Conservation (phyloP, 2,329 filamentous ascomycete genomes). For the Ilyonectria destructans region DNA sequence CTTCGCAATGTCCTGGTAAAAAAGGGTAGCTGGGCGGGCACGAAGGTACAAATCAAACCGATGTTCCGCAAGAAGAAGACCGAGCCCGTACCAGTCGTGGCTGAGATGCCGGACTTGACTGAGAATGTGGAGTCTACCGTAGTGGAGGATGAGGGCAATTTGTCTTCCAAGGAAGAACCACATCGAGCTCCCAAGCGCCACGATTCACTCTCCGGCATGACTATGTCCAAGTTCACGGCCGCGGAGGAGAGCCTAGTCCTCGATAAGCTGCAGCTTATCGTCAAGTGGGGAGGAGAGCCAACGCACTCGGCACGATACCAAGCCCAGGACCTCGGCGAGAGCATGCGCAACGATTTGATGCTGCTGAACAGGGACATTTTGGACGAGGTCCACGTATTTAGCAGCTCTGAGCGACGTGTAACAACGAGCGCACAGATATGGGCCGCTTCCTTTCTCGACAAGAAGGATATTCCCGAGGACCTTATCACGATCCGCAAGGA, state of each 20-base stretch:
- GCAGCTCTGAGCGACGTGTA: constrained; percentile 94
- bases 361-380: constrained; percentile 93
- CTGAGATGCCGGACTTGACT: constrained; percentile 54
- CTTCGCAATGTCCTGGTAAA: constrained; percentile 91
- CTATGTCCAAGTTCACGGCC: constrained; percentile 93
- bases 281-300: constrained; percentile 99
- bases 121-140: constrained; percentile 49
- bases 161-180: constrained; percentile 40
- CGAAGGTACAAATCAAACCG: constrained; percentile 98
- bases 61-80: constrained; percentile 95
- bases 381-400: constrained; percentile 94
- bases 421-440: constrained; percentile 98
- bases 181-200: constrained; percentile 72
- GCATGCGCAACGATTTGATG: constrained; percentile 95
- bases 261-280: constrained; percentile 96
- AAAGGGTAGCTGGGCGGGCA: constrained; percentile 94
- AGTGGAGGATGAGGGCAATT: constrained; percentile 43
- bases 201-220: constrained; percentile 91
- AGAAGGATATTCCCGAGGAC: constrained; percentile 87
- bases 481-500: constrained; percentile 95
- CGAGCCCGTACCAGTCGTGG: constrained; percentile 65
- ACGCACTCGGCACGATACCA: constrained; percentile 98
- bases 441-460: constrained; percentile 88
- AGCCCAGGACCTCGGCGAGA: constrained; percentile 93
- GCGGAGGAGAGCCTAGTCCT: constrained; percentile 93